A percentile compares a stretch with the other conserved stretches of the same genome.
Conservation (phyloP, 805 yeast species). For the Wickerhamiella galacta region DNA sequence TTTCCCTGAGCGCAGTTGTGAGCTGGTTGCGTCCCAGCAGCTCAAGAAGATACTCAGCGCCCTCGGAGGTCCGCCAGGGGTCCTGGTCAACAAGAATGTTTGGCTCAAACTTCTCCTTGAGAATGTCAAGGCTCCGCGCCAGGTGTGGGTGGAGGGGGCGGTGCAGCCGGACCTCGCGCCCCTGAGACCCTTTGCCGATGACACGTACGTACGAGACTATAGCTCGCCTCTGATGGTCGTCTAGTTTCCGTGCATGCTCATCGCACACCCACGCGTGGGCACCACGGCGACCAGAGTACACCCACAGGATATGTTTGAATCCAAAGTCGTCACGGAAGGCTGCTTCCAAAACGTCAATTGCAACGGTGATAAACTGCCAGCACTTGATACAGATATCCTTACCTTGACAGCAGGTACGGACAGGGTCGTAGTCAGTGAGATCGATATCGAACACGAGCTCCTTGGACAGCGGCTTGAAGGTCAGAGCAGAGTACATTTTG, state of each 20-base stretch:
- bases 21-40: slow-evolving; percentile 42
- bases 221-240: slow-evolving; percentile 58
- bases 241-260: slow-evolving; percentile 53
- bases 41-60: slow-evolving; percentile 37
- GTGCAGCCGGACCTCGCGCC: slow-evolving; percentile 35
- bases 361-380: slow-evolving; percentile 83
- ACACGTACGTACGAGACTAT: slow-evolving; percentile 75
- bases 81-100: slow-evolving; percentile 67
- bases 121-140: slow-evolving; percentile 51
- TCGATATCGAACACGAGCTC: slow-evolving; percentile 94
- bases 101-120: slow-evolving; percentile 46
- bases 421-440: slow-evolving; percentile 88
- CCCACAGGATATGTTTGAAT: slow-evolving; percentile 76
- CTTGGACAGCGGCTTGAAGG: slow-evolving; percentile 66
- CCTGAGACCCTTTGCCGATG: slow-evolving; percentile 30
- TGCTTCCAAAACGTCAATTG: slow-evolving; percentile 53
- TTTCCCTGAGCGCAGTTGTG: slow-evolving; percentile 30
- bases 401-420: slow-evolving; percentile 83
- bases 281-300: slow-evolving; percentile 96
- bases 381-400: slow-evolving; percentile 76
- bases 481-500: slow-evolving; percentile 54
- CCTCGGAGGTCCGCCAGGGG: slow-evolving; percentile 30
- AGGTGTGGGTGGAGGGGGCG: slow-evolving; percentile 82
- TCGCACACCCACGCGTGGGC: slow-evolving; percentile 98
- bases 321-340: slow-evolving; percentile 82